Conservation (phyloP, 2,329 filamentous ascomycete species). For the Lachnellula arida region DNA sequence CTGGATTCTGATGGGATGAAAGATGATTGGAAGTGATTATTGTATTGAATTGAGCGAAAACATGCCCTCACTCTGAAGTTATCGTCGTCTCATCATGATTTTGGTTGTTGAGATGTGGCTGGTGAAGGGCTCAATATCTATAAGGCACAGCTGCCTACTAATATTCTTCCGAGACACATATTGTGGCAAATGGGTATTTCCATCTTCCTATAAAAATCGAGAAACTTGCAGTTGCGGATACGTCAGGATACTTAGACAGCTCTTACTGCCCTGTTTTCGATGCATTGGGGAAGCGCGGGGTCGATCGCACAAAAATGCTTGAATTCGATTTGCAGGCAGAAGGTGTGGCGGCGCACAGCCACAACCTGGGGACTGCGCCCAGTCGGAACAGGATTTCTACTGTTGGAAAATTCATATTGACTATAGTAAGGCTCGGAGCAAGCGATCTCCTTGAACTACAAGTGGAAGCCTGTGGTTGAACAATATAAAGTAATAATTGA, state of each 20-base stretch:
- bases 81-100: not conserved
- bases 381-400: not conserved
- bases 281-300: constrained; percentile 4
- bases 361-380: not conserved
- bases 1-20: not conserved
- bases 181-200: constrained; percentile 13
- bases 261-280: constrained; percentile 16
- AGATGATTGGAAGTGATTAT: too few species aligned
- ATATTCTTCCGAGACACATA: constrained; percentile 4
- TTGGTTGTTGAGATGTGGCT: constrained; percentile 7
- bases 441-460: too few species aligned
- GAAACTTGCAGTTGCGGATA: not conserved
- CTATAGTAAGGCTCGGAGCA: too few species aligned
- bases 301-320: not conserved
- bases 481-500: too few species aligned
- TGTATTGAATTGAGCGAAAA: not conserved
- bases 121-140: not conserved
- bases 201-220: constrained; percentile 2
- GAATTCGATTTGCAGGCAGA: constrained; percentile 1
- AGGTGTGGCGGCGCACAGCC: constrained; percentile 19
- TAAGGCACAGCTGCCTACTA: not conserved
- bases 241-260: not conserved
- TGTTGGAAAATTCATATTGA: too few species aligned
- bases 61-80: not conserved
- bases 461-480: too few species aligned